Percentiles rank a stretch among this genome's conserved stretches.
Evolutionary conservation across 2,329 filamentous ascomycete species (phyloP).

Genomic region (Colletotrichum sp.): DNA sequence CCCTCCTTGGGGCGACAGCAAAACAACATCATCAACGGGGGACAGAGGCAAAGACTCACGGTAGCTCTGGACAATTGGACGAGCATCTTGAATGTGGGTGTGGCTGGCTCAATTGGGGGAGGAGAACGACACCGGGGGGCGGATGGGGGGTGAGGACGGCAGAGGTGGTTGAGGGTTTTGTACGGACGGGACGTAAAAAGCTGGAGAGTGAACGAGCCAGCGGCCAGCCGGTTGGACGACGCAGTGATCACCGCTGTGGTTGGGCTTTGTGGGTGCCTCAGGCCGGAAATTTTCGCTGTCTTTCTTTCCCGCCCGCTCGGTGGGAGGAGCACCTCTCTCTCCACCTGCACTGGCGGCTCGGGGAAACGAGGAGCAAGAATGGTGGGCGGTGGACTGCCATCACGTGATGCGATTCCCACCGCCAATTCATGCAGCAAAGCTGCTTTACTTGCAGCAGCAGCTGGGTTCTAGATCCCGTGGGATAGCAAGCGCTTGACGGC

Average conservation of each 20-base stretch:
- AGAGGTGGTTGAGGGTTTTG: constrained; percentile 25
- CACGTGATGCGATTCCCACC: not conserved
- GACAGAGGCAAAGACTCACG: constrained; percentile 46
- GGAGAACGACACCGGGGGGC: constrained; percentile 30
- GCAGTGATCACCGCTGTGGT: constrained; percentile 12
- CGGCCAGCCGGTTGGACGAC: constrained; percentile 12
- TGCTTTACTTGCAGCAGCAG: not conserved
- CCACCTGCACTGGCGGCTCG: not conserved
- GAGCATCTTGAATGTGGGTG: constrained; percentile 58
- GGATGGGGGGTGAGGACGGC: constrained; percentile 23
- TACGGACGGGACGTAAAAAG: constrained; percentile 24
- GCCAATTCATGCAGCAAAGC: not conserved
- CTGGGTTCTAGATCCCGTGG: not conserved
- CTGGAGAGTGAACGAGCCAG: constrained; percentile 19
- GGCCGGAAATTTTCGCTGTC: not conserved
- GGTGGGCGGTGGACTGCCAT: constrained; percentile 33
- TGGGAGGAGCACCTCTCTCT: not conserved
- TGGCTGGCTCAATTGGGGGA: constrained; percentile 50
- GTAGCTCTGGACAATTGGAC: constrained; percentile 59
- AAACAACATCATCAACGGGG: not conserved
- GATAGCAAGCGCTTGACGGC: not conserved
- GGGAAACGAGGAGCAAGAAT: not conserved
- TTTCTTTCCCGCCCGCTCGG: not conserved
- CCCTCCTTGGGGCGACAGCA: not conserved
- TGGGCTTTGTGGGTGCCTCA: constrained; percentile 4